Evolutionary conservation across 2,329 filamentous ascomycete species (phyloP), one percentile per base, ranked within the genome.

Genomic region (Lachnellula subtilissima): DNA sequence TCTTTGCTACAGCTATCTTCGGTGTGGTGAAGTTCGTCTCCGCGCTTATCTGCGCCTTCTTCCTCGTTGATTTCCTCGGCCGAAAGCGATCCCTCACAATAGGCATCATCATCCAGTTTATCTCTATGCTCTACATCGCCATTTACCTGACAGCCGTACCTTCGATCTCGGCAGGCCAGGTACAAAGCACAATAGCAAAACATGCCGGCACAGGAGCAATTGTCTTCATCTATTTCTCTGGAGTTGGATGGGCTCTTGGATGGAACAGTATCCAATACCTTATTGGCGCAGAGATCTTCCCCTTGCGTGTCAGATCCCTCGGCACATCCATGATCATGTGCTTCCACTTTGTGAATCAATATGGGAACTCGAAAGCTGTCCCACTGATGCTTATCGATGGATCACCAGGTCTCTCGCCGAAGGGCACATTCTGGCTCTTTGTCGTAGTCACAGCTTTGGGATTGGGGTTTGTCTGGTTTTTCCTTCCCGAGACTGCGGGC

Each of bases 301-400:
- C 73, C 0, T 62, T 56, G 3, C 51, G 56, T 15, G 53, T 56
- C 8, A 25, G 58, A 23, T 66, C 63, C 8, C 54, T 68, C 15
- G 63, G 63, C 39, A 57, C 65, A 32, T 58, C 56, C 42, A 61
- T 66, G 17, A 64, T 65, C 4, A 65, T 64, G 22, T 63, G 62
- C 46, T 64, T 62, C 36, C 67, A 92, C 71, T 91, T 91, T 67
- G 85, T 81, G 57, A 89, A 89, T 71, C 87, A 91, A 71, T 91
- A 89, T 67, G 88, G 87, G 23, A 91, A 89, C 74, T 80, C 83
- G 1, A 85, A 88, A 43, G 87, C 88, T 0, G 85, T 91, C 0
- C 88, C 88, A 1, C 81, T 84, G 61, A 89, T 91, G 87, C 80
- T 92, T 46, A 75, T 91, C 15, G n/a, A 25, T 7, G 39, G 39